Evolutionary conservation across 331 rosid genomes (phyloP), one percentile per base, ranked within the genome.

Genomic region (Quercus lobata): DNA sequence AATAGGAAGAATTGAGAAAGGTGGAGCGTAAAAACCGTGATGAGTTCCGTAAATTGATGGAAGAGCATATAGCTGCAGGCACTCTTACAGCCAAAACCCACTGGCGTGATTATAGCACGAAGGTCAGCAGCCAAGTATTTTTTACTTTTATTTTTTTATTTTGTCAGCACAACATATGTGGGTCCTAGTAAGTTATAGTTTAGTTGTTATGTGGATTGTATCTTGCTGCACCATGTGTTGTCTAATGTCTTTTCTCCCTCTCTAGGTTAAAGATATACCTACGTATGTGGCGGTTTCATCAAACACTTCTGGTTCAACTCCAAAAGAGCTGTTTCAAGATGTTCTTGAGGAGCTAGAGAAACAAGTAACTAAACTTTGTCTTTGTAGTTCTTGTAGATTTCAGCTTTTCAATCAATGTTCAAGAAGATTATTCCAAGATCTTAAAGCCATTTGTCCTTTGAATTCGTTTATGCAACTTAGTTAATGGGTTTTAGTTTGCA

Each of bases 11-110:
- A 80, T 72, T 94, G 86, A 91, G 97, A 86, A 94, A 92, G 89
- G 76, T 77, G 25, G 98, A 94, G 84, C 94, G 98, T 16, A 89
- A 91, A 91, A 92, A 92, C 80, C 95, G 97, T 29, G 97, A 92
- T 72, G 97, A 94, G 68, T 94, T 94, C 85, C 97, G 97, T 73
- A 94, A 86, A 81, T 81, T 92, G 91, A 92, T 94, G 97, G 97
- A 92, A 44, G 98, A 91, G 69, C 97, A 94, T 84, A 78, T 88
- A 2, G 58, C 91, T 53, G 86, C 85, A 12, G 95, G 94, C 84
- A 81, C 70, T 85, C 93, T 94, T 71, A 90, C 91, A 27, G 92
- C 90, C 44, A 92, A 93, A 83, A 89, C 90, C 83, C 89, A 92
- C 71, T 92, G 97, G 98, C 98, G 97, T 76, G 98, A 94, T 87